Conservation (phyloP, 2,329 filamentous ascomycete genomes). For the Akanthomyces dipterigenus region DNA sequence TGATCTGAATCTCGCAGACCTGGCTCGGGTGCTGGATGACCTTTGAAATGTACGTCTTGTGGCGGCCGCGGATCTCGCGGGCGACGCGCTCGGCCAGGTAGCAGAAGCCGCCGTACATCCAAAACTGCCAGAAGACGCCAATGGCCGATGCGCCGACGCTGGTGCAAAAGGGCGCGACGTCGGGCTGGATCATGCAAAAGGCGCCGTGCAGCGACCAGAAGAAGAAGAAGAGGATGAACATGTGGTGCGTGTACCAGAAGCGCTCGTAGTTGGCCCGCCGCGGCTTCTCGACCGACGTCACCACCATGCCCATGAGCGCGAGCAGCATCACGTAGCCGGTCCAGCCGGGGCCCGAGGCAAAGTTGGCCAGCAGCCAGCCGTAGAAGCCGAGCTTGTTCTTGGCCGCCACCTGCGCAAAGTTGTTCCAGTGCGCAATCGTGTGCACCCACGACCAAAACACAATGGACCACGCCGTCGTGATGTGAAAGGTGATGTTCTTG, state of each 20-base stretch:
- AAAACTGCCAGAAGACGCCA: slow-evolving; percentile 85
- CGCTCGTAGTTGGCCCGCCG: slow-evolving; percentile 78
- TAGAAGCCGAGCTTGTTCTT: slow-evolving; percentile 72
- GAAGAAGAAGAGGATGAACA: slow-evolving; percentile 82
- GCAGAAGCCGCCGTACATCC: slow-evolving; percentile 75
- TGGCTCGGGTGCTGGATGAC: slow-evolving; percentile 86
- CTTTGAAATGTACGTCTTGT: slow-evolving; percentile 83
- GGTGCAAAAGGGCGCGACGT: slow-evolving; percentile 71
- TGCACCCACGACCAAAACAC: slow-evolving; percentile 85
- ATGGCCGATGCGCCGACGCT: slow-evolving; percentile 58
- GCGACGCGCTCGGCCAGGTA: slow-evolving; percentile 76
- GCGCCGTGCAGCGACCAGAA: slow-evolving; percentile 88
- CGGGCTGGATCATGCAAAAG: slow-evolving; percentile 86
- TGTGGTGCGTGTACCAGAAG: slow-evolving; percentile 87
- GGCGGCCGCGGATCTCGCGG: slow-evolving; percentile 69
- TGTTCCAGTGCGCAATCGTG: slow-evolving; percentile 82
- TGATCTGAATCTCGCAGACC: slow-evolving; percentile 86
- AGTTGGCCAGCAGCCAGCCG: slow-evolving; percentile 70
- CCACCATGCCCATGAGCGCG: slow-evolving; percentile 69
- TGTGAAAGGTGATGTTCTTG: slow-evolving; percentile 87
- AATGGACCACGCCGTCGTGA: slow-evolving; percentile 78
- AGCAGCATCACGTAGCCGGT: slow-evolving; percentile 80
- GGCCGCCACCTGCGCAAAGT: slow-evolving; percentile 69
- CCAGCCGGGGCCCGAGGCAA: slow-evolving; percentile 76
- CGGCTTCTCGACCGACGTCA: slow-evolving; percentile 71